A percentile compares a stretch with the other conserved stretches of the same genome.
Evolutionary conservation across 73 alveolate genomes (phyloP).

Genomic region (Paramecium bursaria): DNA sequence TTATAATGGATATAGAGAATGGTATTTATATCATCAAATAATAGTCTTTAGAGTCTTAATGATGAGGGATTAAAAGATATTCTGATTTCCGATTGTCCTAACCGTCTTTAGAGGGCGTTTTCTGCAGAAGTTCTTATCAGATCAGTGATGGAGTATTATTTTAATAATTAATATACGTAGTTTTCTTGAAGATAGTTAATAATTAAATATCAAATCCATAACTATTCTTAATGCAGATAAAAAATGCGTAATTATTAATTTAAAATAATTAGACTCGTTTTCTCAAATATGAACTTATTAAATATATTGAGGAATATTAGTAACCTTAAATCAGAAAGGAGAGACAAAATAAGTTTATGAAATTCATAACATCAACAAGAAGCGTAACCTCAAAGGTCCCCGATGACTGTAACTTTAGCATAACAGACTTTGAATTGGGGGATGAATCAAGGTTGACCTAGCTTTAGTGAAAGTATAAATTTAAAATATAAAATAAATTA

Average conservation of each 20-base stretch:
- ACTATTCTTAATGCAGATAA: constrained; percentile 37
- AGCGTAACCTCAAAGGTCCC: constrained; percentile 43
- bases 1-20: constrained; percentile 55
- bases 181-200: constrained; percentile 28
- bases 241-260: constrained; percentile 14
- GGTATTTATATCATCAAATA: neutral
- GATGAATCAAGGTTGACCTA: constrained; percentile 31
- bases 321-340: constrained; percentile 31
- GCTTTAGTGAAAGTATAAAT: neutral
- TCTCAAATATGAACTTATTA: constrained; percentile 48
- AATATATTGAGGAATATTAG: constrained; percentile 38
- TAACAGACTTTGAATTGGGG: constrained; percentile 53
- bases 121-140: constrained; percentile 46
- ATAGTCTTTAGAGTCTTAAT: constrained; percentile 20
- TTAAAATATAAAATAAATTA: neutral
- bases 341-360: constrained; percentile 50
- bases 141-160: constrained; percentile 44
- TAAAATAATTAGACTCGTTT: constrained; percentile 53
- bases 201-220: constrained; percentile 2
- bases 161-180: constrained; percentile 6
- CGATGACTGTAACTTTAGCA: constrained; percentile 21
- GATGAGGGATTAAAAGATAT: constrained; percentile 38
- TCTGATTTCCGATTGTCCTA: constrained; percentile 31
- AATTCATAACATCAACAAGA: constrained; percentile 52
- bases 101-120: neutral